A percentile compares a stretch with the other conserved stretches of the same genome.
Evolutionary conservation across 305 asterid genomes (phyloP).

Genomic region (Petunia hybrid): DNA sequence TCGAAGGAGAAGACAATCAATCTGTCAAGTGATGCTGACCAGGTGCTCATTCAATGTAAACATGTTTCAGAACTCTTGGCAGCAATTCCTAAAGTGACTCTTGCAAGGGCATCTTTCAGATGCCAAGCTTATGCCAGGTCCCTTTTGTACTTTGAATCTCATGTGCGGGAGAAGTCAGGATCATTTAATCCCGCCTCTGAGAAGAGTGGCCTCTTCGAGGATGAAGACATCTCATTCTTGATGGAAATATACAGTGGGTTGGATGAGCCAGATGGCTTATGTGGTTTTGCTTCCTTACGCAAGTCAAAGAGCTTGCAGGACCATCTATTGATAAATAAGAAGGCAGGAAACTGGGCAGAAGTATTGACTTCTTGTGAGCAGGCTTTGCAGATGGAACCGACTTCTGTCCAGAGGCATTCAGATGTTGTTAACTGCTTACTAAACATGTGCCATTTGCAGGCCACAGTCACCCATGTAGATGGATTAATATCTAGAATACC

Average conservation of each 20-base stretch:
- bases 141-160: conserved; percentile 87
- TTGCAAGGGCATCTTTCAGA: conserved; percentile 93
- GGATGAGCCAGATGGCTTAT: conserved; percentile 96
- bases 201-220: conserved; percentile 84
- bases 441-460: conserved; percentile 94
- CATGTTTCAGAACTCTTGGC: conserved; percentile 83
- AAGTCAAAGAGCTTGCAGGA: conserved; percentile 86
- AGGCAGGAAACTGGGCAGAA: conserved; percentile 99
- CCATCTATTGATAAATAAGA: conserved; percentile 85
- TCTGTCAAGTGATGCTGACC: conserved; percentile 56
- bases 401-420: conserved; percentile 86
- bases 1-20: conserved; percentile 60
- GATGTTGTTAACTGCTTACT: conserved; percentile 96
- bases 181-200: conserved; percentile 95
- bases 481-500: conserved; percentile 89
- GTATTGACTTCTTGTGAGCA: conserved; percentile 96
- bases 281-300: conserved; percentile 92
- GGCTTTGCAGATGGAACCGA: conserved; percentile 93
- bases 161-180: conserved; percentile 85
- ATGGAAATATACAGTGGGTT: conserved; percentile 94
- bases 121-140: conserved; percentile 99
- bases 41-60: conserved; percentile 75
- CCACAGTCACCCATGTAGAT: conserved; percentile 97
- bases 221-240: conserved; percentile 84
- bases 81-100: conserved; percentile 93